phyloP scores from a whole-genome alignment of 202 grass and related monocot genomes.

The Schoenoplectus tabernaemontani region DNA sequence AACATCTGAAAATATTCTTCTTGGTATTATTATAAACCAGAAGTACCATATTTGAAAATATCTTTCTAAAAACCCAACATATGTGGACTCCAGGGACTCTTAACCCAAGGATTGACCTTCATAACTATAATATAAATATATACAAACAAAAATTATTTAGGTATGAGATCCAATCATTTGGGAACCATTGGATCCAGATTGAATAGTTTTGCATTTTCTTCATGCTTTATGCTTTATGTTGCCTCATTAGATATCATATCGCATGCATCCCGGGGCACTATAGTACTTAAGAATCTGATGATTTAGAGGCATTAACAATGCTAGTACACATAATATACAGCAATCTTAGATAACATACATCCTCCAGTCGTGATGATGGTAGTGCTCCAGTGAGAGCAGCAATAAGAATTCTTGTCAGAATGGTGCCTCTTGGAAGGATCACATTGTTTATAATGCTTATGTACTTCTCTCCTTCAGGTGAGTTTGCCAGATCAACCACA shows the following conservation, averaged over 20 bases:
- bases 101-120: background rate
- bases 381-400: conserved; percentile 80
- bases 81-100: background rate
- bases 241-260: background rate
- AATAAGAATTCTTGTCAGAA: conserved; percentile 92
- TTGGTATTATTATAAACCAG: background rate
- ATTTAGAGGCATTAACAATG: background rate
- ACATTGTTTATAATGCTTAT: conserved; percentile 51
- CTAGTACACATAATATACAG: conserved; percentile 25
- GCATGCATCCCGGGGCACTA: background rate
- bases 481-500: conserved; percentile 77
- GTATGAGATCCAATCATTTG: background rate
- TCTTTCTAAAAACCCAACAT: background rate
- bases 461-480: conserved; percentile 49
- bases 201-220: conserved; percentile 9
- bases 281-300: background rate
- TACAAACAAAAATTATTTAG: background rate
- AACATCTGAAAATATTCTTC: background rate
- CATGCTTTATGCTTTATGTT: conserved; percentile 10
- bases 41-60: background rate
- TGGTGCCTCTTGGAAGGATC: conserved; percentile 73
- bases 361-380: conserved; percentile 75
- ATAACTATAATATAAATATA: background rate
- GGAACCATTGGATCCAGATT: background rate
- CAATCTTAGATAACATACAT: conserved; percentile 40